Evolutionary conservation across 1,284 basidiomycete species (phyloP).

Genomic region (Apiotrichum veenhuisii): DNA sequence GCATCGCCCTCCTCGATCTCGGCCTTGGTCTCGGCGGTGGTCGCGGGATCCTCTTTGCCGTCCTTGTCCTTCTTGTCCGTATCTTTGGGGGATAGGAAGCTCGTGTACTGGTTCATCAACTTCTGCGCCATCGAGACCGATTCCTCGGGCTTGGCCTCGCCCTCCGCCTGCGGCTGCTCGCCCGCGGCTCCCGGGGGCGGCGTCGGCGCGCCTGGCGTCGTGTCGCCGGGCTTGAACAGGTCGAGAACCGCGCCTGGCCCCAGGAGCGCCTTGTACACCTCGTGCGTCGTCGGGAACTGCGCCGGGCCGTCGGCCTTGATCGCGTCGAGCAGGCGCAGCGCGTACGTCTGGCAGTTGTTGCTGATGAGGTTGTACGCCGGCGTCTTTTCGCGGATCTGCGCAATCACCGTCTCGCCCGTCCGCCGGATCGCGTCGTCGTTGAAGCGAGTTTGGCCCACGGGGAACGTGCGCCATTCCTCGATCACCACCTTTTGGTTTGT

Average conservation of each 20-base stretch:
- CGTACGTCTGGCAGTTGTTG: constrained; percentile 23
- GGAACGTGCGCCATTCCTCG: constrained; percentile 15
- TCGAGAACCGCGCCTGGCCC: constrained; percentile 14
- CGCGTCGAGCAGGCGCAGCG: constrained; percentile 16
- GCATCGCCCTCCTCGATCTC: no score
- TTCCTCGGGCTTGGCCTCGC: no score
- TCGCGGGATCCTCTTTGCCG: no score
- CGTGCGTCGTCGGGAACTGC: constrained; percentile 15
- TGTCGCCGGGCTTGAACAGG: constrained; percentile 8
- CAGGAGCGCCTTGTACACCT: constrained; percentile 9
- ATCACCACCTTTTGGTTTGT: constrained; percentile 9
- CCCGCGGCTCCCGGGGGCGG: no score
- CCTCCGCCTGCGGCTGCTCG: no score
- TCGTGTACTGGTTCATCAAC: no score
- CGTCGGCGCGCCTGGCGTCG: no score
- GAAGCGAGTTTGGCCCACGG: constrained; percentile 16
- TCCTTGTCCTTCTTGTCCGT: no score
- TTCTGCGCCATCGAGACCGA: no score
- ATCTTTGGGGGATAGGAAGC: no score
- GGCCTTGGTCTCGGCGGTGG: no score
- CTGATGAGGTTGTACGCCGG: constrained; percentile 18
- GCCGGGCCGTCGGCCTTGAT: constrained; percentile 13
- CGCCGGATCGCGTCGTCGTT: constrained; percentile 19
- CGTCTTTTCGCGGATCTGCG: constrained; percentile 3
- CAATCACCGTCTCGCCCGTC: constrained; percentile 12